phyloP scores from a whole-genome alignment of 192 early-diverging fungal species.

The Rhizoclosmatium globosum region DNA sequence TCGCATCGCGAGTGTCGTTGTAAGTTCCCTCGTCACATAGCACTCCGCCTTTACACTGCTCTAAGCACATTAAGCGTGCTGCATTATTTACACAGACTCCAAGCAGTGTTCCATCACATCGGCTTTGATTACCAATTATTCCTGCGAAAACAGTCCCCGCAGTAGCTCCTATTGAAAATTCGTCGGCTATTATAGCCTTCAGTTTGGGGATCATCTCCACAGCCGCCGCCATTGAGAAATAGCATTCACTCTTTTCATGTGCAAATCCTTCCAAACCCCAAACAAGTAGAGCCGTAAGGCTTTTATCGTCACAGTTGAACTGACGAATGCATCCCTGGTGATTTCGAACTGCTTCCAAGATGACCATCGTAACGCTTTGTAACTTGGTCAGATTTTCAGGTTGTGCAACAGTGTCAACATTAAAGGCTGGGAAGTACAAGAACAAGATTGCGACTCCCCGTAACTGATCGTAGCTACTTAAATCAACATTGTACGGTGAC shows the following conservation, averaged over 20 bases:
- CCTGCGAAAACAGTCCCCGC: constrained; percentile 45
- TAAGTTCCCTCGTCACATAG: constrained; percentile 34
- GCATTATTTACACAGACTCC: constrained; percentile 49
- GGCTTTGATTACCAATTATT: constrained; percentile 33
- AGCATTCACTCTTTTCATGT: constrained; percentile 42
- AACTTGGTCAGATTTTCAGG: constrained; percentile 18
- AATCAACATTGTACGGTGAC: constrained; percentile 24
- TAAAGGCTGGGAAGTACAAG: constrained; percentile 35
- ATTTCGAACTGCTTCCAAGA: constrained; percentile 19
- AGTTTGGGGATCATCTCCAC: constrained; percentile 24
- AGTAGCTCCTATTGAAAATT: constrained; percentile 40
- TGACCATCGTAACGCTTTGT: constrained; percentile 20
- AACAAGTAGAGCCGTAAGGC: constrained; percentile 42
- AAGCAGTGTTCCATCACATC: constrained; percentile 44
- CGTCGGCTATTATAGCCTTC: not conserved
- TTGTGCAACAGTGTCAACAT: constrained; percentile 27
- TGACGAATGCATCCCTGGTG: constrained; percentile 37
- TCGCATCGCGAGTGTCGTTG: constrained; percentile 21
- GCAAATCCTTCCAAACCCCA: constrained; percentile 49
- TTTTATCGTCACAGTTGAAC: constrained; percentile 52
- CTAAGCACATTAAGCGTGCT: constrained; percentile 45
- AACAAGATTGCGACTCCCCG: constrained; percentile 38
- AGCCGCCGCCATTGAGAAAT: constrained; percentile 40
- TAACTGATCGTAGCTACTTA: constrained; percentile 35
- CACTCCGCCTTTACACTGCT: constrained; percentile 29